Percentiles rank a stretch among this genome's conserved stretches.
Conservation (phyloP, 2,329 filamentous ascomycete species). For the Cytospora chrysosperma region DNA sequence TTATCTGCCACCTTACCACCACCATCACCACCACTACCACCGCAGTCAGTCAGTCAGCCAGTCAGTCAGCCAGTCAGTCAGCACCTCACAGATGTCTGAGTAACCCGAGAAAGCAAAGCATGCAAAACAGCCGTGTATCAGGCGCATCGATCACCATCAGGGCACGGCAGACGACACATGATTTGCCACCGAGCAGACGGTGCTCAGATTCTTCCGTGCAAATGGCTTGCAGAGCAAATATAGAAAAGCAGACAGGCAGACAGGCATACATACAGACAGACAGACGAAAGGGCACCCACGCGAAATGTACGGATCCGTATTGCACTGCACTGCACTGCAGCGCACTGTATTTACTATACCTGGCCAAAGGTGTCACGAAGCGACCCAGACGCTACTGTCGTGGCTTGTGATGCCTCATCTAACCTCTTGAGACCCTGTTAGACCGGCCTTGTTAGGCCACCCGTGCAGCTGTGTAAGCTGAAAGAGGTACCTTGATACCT, state of each 20-base stretch:
- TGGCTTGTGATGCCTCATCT: constrained; percentile 2
- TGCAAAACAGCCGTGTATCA: not conserved
- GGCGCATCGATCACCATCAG: not conserved
- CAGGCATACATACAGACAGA: not conserved
- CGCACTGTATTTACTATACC: not conserved
- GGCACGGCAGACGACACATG: not conserved
- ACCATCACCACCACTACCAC: not conserved
- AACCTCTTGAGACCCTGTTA: not conserved
- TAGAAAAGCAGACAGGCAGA: not conserved
- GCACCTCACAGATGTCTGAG: not conserved
- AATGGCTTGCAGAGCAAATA: constrained; percentile 17
- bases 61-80: not conserved
- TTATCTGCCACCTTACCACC: not conserved
- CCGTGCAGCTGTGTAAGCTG: not conserved
- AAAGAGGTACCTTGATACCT: not conserved
- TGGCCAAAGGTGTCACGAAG: constrained; percentile 15
- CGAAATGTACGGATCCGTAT: not conserved
- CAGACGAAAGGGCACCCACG: constrained; percentile 5
- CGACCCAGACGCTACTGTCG: constrained; percentile 5
- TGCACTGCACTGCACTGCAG: no score
- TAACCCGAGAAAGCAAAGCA: not conserved
- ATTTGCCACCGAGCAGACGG: constrained; percentile 3
- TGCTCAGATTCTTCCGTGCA: not conserved
- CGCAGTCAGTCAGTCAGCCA: not conserved
- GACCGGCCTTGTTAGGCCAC: not conserved